Percentiles rank a stretch among this genome's conserved stretches.
These are phyloP conservation scores for Aspergillus sclerotialis DNA, from an alignment of 2,329 filamentous ascomycete genomes.

Conservation along the genomic window DNA sequence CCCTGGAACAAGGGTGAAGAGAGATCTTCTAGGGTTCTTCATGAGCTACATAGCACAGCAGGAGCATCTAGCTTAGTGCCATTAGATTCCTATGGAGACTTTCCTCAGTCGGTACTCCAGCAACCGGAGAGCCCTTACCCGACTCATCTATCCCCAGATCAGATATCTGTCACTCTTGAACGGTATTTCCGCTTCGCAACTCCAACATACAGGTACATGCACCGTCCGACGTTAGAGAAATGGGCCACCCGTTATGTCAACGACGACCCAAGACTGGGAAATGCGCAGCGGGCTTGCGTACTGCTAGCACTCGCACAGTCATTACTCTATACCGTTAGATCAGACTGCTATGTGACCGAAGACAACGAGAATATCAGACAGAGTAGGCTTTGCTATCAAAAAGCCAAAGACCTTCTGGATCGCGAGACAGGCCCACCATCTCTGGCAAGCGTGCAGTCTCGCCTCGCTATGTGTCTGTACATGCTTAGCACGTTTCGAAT, in stretches of 20 bases:
- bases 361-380: background rate
- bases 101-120: too few species aligned
- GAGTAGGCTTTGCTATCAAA: background rate
- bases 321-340: constrained; percentile 13
- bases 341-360: constrained; percentile 12
- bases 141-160: too few species aligned
- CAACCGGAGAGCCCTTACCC: too few species aligned
- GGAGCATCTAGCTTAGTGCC: too few species aligned
- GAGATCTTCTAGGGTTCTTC: too few species aligned
- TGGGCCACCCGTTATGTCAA: constrained; percentile 10
- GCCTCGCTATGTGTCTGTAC: constrained; percentile 22
- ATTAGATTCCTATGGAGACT: too few species aligned
- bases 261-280: background rate
- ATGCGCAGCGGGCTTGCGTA: too few species aligned
- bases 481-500: constrained; percentile 30
- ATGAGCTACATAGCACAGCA: too few species aligned
- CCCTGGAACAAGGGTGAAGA: too few species aligned
- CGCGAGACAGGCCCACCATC: constrained; percentile 13
- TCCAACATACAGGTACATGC: constrained; percentile 16
- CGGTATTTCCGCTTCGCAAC: constrained; percentile 20
- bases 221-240: constrained; percentile 14
- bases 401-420: constrained; percentile 5
- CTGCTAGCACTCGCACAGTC: constrained; percentile 6
- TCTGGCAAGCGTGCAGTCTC: constrained; percentile 15
- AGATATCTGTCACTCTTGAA: too few species aligned